Conservation (phyloP, 331 rosid genomes). For the Malus hybrid region DNA sequence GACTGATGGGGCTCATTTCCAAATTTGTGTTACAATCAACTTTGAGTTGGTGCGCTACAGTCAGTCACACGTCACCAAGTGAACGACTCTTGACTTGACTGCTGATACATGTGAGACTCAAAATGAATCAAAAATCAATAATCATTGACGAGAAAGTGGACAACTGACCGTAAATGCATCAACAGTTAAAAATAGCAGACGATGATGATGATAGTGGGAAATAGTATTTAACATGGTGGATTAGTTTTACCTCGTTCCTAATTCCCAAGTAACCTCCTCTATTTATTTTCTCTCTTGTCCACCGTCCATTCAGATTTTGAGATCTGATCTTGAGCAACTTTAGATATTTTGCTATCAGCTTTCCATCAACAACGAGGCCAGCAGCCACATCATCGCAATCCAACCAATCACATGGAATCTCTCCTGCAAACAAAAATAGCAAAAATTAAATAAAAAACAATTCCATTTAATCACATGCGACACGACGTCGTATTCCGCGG, state of each 20-base stretch:
- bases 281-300: conserved; percentile 11
- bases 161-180: too few relatives aligned
- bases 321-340: background rate
- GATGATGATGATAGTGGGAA: background rate
- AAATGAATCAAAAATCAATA: background rate
- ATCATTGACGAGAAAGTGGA: too few relatives aligned
- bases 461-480: background rate
- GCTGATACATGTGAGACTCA: background rate
- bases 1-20: too few relatives aligned
- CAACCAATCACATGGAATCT: background rate
- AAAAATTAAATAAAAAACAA: background rate
- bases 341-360: background rate
- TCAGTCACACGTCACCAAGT: too few relatives aligned
- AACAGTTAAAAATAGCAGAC: background rate
- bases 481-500: background rate
- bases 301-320: background rate
- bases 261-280: conserved; percentile 15
- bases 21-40: background rate
- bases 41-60: background rate
- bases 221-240: background rate
- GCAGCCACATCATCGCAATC: background rate
- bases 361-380: conserved; percentile 7
- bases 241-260: conserved; percentile 37
- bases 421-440: background rate
- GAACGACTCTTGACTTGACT: background rate